Base-by-base conservation (phyloP, 768 basidiomycete species). In the Rhizopogon rudus region DNA sequence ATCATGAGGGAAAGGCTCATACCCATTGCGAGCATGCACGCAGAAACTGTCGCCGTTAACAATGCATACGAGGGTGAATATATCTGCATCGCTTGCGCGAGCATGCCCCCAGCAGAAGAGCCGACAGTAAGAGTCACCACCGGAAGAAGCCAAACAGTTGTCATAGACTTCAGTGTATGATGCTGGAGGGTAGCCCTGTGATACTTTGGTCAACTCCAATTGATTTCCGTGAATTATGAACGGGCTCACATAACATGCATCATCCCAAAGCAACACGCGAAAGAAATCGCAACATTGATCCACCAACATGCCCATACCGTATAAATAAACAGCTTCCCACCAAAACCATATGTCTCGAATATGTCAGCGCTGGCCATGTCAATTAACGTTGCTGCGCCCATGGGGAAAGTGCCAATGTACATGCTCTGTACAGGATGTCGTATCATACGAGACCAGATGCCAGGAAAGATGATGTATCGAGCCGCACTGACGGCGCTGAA, bases 41-140 rank as follows among this genome's bases (percentile, higher is more conserved):
- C 73, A 10, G 82, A 78, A 44, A 80, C 68, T 3, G 75, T 68
- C 45, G 81, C 57, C 5, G 87, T 86, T 25, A 86, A 64, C 41
- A 84, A 71, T 1, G 86, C 85, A 57, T 78, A 69, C 1, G 66
- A 58, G 1, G 71, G 64, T 31, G 81, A 79, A 63, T 77, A 73
- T 8, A 69, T 55, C 9, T 74, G 58, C 4, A 92, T 65, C 3
- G 81, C 73, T 2, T 67, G 62, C 0, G 82, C 81, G 22, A 91
- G 66, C 41, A 84, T 67, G 1, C 78, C 85, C 1, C 89, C 89
- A 0, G 82, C 74, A 1, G 90, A 85, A 1, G 87, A 77, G 1
- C 80, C 81, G 63, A 92, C 90, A 43, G 87, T 79, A 14, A 86
- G 76, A 0, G 89, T 81, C 3, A 92, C 85, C 10, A 89, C 80